These are phyloP conservation scores for Suillus plorans DNA, from an alignment of 768 basidiomycete species.

Conservation along the genomic window DNA sequence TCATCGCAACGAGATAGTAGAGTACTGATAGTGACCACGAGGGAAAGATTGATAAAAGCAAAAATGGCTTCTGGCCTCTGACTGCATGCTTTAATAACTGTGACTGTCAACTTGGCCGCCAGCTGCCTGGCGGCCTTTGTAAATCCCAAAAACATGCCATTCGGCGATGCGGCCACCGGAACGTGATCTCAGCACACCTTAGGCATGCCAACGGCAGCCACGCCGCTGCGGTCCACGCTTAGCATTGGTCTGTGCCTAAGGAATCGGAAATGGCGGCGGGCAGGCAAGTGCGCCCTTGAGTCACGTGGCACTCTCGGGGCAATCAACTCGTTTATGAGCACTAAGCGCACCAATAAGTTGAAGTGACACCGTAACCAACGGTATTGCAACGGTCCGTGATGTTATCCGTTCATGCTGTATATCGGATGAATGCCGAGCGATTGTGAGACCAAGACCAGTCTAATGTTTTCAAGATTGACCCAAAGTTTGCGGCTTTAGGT, in stretches of 20 bases:
- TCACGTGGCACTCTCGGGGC: background rate
- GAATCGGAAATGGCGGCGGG: no score
- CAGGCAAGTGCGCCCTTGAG: background rate
- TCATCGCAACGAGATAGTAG: constrained; percentile 12
- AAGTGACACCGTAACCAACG: background rate
- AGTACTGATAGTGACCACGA: background rate
- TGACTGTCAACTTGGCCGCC: background rate
- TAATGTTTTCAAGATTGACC: background rate
- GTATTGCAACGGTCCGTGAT: background rate
- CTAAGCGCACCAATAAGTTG: background rate
- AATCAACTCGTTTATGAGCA: constrained; percentile 2
- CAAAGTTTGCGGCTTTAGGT: constrained; percentile 3
- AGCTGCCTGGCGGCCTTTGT: background rate
- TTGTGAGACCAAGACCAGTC: background rate
- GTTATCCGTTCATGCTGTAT: background rate
- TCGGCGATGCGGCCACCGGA: background rate
- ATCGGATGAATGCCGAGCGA: background rate
- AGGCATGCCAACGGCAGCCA: background rate
- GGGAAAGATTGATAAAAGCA: background rate
- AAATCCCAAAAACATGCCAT: background rate
- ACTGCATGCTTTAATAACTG: background rate
- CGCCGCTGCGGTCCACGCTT: background rate
- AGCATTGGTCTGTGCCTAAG: background rate
- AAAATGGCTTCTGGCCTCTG: background rate
- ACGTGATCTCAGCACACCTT: background rate